Evolutionary conservation across 441 rosid genomes (phyloP), one percentile per base, ranked within the genome.

Genomic region (Adansonia grandidieri): DNA sequence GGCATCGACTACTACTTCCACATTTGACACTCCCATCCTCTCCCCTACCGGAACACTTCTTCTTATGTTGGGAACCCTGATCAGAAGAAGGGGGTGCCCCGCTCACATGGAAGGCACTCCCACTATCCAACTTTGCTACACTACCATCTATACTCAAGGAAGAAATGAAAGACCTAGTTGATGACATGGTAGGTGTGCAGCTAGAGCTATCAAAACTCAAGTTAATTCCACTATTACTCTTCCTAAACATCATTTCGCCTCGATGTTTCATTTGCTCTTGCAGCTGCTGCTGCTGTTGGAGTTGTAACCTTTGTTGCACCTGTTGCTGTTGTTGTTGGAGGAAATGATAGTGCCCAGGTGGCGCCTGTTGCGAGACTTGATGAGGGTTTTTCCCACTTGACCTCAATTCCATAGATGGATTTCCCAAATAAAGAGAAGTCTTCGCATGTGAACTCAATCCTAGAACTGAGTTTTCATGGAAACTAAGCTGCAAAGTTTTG

Each of bases 121-220:
- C 91, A 4, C 84, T 91, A 3, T 86, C 92, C 82, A 84, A 7
- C 78, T 91, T 88, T 78, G 89, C 90, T 80, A 88, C 93, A 70
- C 92, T 91, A 44, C 93, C 90, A 53, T 91, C 96, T 45, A 91
- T 84, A 80, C 96, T 91, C 84, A 88, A 86, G 40, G 96, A 90
- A 60, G 96, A 91, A 75, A 87, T 84, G 81, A 91, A 91, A 58
- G 96, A 91, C 76, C 93, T 87, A 11, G 79, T 85, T n/a, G 96
- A 91, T 2, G 96, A 89, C 91, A 87, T 81, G 22, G 92, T 89
- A 28, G 92, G 91, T 0, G 93, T 91, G 85, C 93, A 89, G 86
- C 88, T 91, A 73, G 95, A 87, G 82, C 85, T 85, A 85, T 91
- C 96, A 65, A 90, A 85, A 79, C 83, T 86, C 87, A 91, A 75